phyloP scores from a whole-genome alignment of 108 stramenopile genomes.

The Craspedostauros australis region DNA sequence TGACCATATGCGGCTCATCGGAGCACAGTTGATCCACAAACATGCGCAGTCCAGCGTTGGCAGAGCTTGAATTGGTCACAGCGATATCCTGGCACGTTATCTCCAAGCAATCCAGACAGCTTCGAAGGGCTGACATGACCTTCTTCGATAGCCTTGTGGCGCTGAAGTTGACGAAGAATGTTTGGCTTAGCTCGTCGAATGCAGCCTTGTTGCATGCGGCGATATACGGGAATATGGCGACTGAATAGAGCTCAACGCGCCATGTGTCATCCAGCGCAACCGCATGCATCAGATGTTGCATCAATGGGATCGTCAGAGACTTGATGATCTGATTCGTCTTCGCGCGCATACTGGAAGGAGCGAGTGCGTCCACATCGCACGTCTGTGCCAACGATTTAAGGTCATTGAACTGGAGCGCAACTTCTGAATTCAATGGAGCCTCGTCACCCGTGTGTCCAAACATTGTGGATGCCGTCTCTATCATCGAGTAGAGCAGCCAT shows the following conservation, averaged over 20 bases:
- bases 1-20: not conserved
- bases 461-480: slow-evolving; percentile 29
- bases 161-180: no score
- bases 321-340: slow-evolving; percentile 35
- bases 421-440: slow-evolving; percentile 29
- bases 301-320: slow-evolving; percentile 43
- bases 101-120: slow-evolving; percentile 11
- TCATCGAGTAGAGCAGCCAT: slow-evolving; percentile 51
- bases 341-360: slow-evolving; percentile 18
- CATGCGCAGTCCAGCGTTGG: not conserved
- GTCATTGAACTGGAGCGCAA: slow-evolving; percentile 36
- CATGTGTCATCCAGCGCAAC: slow-evolving; percentile 30
- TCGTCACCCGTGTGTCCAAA: slow-evolving; percentile 37
- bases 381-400: slow-evolving; percentile 13
- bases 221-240: slow-evolving; percentile 37
- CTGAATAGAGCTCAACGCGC: slow-evolving; percentile 40
- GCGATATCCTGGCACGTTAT: slow-evolving; percentile 24
- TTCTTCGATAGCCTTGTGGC: no score
- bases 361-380: slow-evolving; percentile 8
- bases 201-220: slow-evolving; percentile 35
- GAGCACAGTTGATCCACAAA: slow-evolving; percentile 2
- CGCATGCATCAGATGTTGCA: slow-evolving; percentile 46
- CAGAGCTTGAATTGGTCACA: not conserved
- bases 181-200: no score
- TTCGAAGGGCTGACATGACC: no score